Percentiles rank a stretch among this genome's conserved stretches.
Evolutionary conservation across 208 protist genomes (phyloP).

Genomic region (Angomonas desouzai): DNA sequence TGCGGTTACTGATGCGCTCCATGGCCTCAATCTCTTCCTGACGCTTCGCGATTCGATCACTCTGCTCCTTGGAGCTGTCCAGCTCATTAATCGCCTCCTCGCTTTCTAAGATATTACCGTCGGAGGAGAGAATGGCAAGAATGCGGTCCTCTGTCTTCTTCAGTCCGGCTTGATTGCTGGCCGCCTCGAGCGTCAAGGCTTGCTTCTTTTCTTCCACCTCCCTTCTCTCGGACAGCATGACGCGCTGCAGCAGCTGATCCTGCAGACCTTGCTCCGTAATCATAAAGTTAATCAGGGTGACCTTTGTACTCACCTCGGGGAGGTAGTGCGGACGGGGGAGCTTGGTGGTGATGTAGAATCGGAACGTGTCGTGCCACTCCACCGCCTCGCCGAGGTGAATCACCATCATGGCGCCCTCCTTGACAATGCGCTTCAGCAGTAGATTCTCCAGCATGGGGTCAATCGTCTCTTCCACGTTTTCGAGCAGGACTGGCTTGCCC

Average conservation of each 20-base stretch:
- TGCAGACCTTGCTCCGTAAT: conserved; percentile 95
- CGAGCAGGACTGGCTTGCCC: conserved; percentile 93
- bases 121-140: conserved; percentile 86
- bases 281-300: conserved; percentile 97
- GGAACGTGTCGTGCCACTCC: conserved; percentile 95
- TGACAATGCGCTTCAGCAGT: conserved; percentile 92
- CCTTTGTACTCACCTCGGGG: conserved; percentile 96
- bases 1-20: conserved; percentile 96
- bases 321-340: conserved; percentile 96
- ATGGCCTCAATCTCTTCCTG: conserved; percentile 95
- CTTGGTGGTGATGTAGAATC: conserved; percentile 98
- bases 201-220: conserved; percentile 97
- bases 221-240: conserved; percentile 93
- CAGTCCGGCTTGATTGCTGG: conserved; percentile 84
- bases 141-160: conserved; percentile 91
- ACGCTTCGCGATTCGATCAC: conserved; percentile 93
- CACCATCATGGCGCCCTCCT: conserved; percentile 79
- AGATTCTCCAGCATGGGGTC: conserved; percentile 98
- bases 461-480: conserved; percentile 95
- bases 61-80: conserved; percentile 93
- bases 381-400: conserved; percentile 97
- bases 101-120: conserved; percentile 94
- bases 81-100: conserved; percentile 94
- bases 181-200: conserved; percentile 89
- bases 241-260: conserved; percentile 95